Evolutionary conservation across 345 rosid genomes (phyloP).

Genomic region (Geranium brycei): DNA sequence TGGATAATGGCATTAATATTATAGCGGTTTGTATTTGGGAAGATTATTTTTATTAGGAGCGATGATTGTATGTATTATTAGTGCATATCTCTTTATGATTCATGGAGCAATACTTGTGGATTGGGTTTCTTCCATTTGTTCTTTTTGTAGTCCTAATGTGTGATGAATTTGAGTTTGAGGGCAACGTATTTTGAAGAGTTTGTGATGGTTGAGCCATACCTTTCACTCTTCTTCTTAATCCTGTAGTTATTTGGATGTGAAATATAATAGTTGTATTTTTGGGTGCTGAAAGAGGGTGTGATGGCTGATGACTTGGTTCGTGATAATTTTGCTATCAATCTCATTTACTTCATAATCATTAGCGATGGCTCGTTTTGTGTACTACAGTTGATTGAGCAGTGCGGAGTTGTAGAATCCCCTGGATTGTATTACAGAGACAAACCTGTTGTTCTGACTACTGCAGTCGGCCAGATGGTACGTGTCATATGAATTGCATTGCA

Average conservation of each 20-base stretch:
- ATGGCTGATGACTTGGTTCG: too few relatives aligned
- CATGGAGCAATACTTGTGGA: background rate
- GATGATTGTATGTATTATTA: too few relatives aligned
- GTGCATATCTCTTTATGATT: background rate
- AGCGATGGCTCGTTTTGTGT: background rate
- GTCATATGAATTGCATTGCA: slow-evolving; percentile 2
- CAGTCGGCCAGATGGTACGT: slow-evolving; percentile 73
- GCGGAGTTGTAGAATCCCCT: slow-evolving; percentile 41
- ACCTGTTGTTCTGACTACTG: slow-evolving; percentile 40
- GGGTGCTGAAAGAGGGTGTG: too few relatives aligned
- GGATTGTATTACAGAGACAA: slow-evolving; percentile 32
- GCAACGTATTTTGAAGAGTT: background rate
- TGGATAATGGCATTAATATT: background rate
- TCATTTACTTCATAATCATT: background rate
- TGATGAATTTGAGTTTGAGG: background rate
- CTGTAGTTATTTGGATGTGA: background rate
- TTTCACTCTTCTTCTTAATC: background rate
- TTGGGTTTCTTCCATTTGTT: background rate
- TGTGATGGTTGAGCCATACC: background rate
- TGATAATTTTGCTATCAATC: too few relatives aligned
- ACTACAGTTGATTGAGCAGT: slow-evolving; percentile 57
- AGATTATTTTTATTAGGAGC: background rate
- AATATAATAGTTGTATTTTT: too few relatives aligned
- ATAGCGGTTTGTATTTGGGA: background rate
- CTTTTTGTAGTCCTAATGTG: background rate